Evolutionary conservation across 1,284 basidiomycete genomes (phyloP).

Genomic region (Ceratobasidium sp.): DNA sequence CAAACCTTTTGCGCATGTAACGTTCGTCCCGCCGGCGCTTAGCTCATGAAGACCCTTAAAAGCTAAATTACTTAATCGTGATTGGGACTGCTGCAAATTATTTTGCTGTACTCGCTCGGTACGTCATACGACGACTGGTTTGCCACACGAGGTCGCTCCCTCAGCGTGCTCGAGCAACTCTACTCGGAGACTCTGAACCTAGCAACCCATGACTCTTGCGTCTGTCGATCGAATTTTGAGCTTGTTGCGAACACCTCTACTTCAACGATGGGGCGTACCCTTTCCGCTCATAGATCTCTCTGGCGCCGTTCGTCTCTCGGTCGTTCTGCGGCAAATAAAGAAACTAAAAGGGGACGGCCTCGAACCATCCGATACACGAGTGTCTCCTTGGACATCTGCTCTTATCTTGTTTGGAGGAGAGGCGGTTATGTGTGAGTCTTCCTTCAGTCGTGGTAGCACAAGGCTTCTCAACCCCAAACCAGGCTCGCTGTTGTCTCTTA

Average conservation of each 20-base stretch:
- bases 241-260: conserved; percentile 11
- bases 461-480: not conserved
- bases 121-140: too few species aligned
- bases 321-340: conserved; percentile 36
- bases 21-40: too few species aligned
- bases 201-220: conserved; percentile 15
- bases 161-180: too few species aligned
- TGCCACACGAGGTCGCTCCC: too few species aligned
- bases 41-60: too few species aligned
- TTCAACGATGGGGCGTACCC: conserved; percentile 32
- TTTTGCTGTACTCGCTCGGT: too few species aligned
- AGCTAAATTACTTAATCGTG: too few species aligned
- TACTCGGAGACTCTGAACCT: too few species aligned
- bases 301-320: conserved; percentile 29
- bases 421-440: conserved; percentile 45
- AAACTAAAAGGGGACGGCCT: conserved; percentile 17
- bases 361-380: conserved; percentile 12
- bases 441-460: not conserved
- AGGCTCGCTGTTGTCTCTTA: conserved; percentile 44
- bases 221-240: not conserved
- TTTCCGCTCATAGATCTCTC: conserved; percentile 29
- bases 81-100: too few species aligned
- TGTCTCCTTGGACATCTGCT: conserved; percentile 45
- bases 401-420: conserved; percentile 49
- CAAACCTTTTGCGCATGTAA: too few species aligned